These are phyloP conservation scores for Kuraishia capsulata DNA, from an alignment of 805 yeast species.

Conservation along the genomic window DNA sequence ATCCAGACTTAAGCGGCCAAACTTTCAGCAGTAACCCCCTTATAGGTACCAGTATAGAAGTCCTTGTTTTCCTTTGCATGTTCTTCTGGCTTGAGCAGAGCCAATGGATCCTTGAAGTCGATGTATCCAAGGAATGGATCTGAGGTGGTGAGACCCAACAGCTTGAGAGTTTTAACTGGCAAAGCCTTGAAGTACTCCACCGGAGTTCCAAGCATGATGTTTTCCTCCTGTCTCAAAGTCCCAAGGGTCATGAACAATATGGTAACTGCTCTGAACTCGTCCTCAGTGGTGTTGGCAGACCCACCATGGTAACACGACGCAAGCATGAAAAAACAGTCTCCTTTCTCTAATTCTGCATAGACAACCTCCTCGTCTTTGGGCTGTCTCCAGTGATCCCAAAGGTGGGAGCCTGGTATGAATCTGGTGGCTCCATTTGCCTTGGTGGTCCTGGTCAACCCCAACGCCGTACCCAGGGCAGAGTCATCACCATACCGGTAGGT, in stretches of 20 bases:
- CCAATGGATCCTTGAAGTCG: conserved; percentile 11
- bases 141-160: conserved; percentile 12
- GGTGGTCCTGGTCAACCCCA: conserved; percentile 12
- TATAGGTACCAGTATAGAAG: conserved; percentile 5
- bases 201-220: conserved; percentile 14
- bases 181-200: conserved; percentile 15
- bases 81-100: conserved; percentile 6
- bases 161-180: conserved; percentile 9
- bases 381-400: conserved; percentile 19
- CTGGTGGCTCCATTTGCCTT: conserved; percentile 21
- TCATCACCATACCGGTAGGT: conserved; percentile 12
- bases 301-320: conserved; percentile 22
- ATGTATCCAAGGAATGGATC: conserved; percentile 11
- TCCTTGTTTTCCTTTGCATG: conserved; percentile 3
- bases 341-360: conserved; percentile 19
- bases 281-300: conserved; percentile 17
- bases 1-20: neutral
- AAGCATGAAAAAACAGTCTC: conserved; percentile 22
- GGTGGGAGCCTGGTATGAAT: conserved; percentile 24
- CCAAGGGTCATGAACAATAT: conserved; percentile 20
- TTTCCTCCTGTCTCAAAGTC: conserved; percentile 20
- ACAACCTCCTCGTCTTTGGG: conserved; percentile 14
- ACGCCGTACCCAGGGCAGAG: conserved; percentile 12
- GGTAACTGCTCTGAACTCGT: conserved; percentile 15
- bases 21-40: conserved; percentile 4